Base-by-base conservation (phyloP, 1,139 yeast genomes). In the Candida mesenterica region DNA sequence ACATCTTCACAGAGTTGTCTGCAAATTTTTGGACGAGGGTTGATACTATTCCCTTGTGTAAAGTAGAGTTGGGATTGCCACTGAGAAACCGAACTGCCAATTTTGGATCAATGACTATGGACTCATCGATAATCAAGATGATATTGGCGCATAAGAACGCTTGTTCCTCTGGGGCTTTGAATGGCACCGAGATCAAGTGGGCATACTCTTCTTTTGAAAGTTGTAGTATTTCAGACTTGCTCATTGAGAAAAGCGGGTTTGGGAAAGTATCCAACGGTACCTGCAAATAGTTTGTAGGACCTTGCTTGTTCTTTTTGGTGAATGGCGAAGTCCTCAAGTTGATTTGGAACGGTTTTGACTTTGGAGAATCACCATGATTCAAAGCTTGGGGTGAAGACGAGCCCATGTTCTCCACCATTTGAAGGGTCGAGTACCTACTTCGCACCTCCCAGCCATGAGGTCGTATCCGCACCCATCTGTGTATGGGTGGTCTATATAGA, bases 241-340 rank as follows among this genome's bases (percentile, higher is more conserved):
- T 31, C 62, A 65, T 56, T 9, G 48, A 38, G 32, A 52, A 57
- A 20, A 68, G 48, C 3, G 75, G 73, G 34, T 66, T 66, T 5
- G 67, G 64, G 38, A 48, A 53, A 1, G 59, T 45, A 33, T 58
- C 55, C 25, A 37, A 27, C 2, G 59, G 50, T 22, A 54, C 27
- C 6, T 34, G 25, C 27, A 32, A 24, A 27, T 37, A 44, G 30
- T 40, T 41, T 12, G 25, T 23, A 7, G 31, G 14, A 15, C 22
- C 23, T 13, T 30, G 39, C 3, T 34, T 39, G 27, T 28, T 28
- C 15, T 13, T 17, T 19, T 32, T 28, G 4, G 39, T 38, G 30
- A 40, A 37, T 24, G 44, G 36, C 9, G 38, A 22, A 17, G 24
- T 29, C 13, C 42, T 34, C n/a, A 17, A 17, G 17, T 37, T 23